phyloP scores from a whole-genome alignment of 2,329 filamentous ascomycete genomes.

The Rugonectria rugulosa region DNA sequence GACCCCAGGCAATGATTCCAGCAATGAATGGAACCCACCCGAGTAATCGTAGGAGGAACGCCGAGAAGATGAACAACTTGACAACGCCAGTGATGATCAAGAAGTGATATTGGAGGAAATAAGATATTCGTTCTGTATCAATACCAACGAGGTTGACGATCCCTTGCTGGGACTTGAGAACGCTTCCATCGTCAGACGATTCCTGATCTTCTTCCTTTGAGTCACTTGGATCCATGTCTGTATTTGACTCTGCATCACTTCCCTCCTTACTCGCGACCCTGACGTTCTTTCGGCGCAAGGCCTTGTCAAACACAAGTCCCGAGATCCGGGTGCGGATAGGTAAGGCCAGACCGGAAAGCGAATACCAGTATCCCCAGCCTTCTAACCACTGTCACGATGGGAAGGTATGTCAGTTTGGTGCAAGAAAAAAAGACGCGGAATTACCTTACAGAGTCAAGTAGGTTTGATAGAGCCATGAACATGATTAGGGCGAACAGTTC shows the following conservation, averaged over 20 bases:
- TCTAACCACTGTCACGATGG: constrained; percentile 66
- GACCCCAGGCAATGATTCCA: constrained; percentile 68
- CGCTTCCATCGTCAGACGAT: constrained; percentile 36
- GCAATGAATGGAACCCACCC: constrained; percentile 73
- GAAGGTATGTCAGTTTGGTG: not conserved
- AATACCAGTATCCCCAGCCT: constrained; percentile 70
- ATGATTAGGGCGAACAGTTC: constrained; percentile 72
- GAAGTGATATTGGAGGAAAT: constrained; percentile 72
- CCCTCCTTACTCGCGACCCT: constrained; percentile 64
- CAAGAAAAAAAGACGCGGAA: not conserved
- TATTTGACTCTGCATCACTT: not conserved
- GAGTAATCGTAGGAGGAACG: constrained; percentile 71
- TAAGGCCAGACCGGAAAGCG: constrained; percentile 66
- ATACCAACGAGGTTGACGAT: constrained; percentile 80
- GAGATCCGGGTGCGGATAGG: constrained; percentile 74
- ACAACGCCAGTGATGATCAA: constrained; percentile 67
- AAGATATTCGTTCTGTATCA: constrained; percentile 71
- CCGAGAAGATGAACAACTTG: constrained; percentile 69
- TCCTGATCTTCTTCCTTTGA: constrained; percentile 57
- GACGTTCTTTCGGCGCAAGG: constrained; percentile 77
- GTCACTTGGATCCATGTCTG: constrained; percentile 18
- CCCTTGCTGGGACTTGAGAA: constrained; percentile 63
- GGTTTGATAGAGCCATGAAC: constrained; percentile 66
- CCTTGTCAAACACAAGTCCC: constrained; percentile 76
- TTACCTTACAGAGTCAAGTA: constrained; percentile 54